Percentiles rank a stretch among this genome's conserved stretches.
Conservation (phyloP, 1,284 basidiomycete species). For the Wallemia hederae region DNA sequence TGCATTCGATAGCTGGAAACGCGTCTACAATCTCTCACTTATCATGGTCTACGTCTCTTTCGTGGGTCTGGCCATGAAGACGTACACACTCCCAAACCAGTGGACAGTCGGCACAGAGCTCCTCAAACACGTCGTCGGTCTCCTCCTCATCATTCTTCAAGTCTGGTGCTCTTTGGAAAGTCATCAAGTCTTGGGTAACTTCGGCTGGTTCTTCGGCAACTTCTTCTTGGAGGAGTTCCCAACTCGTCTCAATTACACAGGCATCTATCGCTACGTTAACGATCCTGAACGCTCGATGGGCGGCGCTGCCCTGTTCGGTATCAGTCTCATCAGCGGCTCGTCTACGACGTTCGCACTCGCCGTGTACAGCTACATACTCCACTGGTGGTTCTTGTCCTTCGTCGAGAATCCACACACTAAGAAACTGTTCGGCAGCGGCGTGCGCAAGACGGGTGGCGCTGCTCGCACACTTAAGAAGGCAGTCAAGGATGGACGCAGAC, state of each 20-base stretch:
- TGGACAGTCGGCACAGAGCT: constrained; percentile 77
- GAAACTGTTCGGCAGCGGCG: constrained; percentile 67
- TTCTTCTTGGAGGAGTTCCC: constrained; percentile 84
- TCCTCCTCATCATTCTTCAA: constrained; percentile 61
- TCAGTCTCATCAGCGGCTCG: constrained; percentile 65
- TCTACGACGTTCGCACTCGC: constrained; percentile 63
- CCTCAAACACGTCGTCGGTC: constrained; percentile 57
- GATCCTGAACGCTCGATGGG: constrained; percentile 82
- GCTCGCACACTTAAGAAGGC: constrained; percentile 85
- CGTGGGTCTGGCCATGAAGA: constrained; percentile 51
- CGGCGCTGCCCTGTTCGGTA: constrained; percentile 76
- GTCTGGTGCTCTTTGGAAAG: constrained; percentile 71
- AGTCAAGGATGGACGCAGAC: constrained; percentile 18
- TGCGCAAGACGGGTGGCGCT: constrained; percentile 81
- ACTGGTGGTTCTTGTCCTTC: constrained; percentile 67
- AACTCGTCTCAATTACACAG: constrained; percentile 68
- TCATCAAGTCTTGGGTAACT: constrained; percentile 72
- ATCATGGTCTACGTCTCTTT: constrained; percentile 71
- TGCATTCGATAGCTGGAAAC: constrained; percentile 85
- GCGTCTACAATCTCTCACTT: constrained; percentile 66
- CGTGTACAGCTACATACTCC: constrained; percentile 47
- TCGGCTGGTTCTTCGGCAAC: constrained; percentile 93
- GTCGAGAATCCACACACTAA: constrained; percentile 92
- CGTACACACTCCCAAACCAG: constrained; percentile 43
- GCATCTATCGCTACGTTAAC: constrained; percentile 41